A percentile compares a stretch with the other conserved stretches of the same genome.
phyloP scores from a whole-genome alignment of 768 basidiomycete species.

The Macrolepiota albuminosa region DNA sequence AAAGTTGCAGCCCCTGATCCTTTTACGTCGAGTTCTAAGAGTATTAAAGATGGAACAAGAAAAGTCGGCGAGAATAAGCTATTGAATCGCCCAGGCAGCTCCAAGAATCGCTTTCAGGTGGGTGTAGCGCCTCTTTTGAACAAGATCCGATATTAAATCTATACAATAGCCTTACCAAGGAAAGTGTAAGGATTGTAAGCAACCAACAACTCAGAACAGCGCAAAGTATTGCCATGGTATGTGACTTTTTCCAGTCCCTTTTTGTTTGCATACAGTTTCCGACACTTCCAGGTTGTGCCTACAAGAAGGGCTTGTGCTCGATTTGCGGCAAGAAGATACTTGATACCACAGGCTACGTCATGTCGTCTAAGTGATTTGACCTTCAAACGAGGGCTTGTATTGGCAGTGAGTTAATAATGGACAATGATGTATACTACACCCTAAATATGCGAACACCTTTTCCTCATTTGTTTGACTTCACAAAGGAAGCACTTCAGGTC shows the following conservation, averaged over 20 bases:
- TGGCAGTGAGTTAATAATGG: constrained; percentile 4
- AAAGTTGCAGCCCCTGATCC: constrained; percentile 89
- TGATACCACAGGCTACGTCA: constrained; percentile 77
- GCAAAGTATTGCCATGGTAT: constrained; percentile 88
- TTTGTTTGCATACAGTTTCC: constrained; percentile 2
- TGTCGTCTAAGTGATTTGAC: constrained; percentile 67
- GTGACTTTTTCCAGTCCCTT: constrained; percentile 19
- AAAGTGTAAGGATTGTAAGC: constrained; percentile 87
- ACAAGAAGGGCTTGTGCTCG: constrained; percentile 80
- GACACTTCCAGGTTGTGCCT: constrained; percentile 64
- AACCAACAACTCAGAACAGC: constrained; percentile 76
- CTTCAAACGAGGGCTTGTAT: constrained; percentile 5
- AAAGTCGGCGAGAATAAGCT: constrained; percentile 87
- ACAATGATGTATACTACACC: not conserved
- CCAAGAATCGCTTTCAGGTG: constrained; percentile 77
- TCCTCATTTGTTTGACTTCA: not conserved
- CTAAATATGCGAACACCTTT: not conserved
- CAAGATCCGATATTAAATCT: constrained; percentile 12
- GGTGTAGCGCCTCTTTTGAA: constrained; percentile 21
- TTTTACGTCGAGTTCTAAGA: constrained; percentile 65
- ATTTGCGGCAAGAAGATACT: constrained; percentile 87
- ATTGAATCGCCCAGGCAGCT: constrained; percentile 60
- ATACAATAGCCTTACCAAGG: constrained; percentile 71
- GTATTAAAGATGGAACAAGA: constrained; percentile 76
- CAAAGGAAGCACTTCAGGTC: not conserved